Evolutionary conservation across 495 filamentous ascomycete species (phyloP).

Genomic region (Xylaria bambusicola): DNA sequence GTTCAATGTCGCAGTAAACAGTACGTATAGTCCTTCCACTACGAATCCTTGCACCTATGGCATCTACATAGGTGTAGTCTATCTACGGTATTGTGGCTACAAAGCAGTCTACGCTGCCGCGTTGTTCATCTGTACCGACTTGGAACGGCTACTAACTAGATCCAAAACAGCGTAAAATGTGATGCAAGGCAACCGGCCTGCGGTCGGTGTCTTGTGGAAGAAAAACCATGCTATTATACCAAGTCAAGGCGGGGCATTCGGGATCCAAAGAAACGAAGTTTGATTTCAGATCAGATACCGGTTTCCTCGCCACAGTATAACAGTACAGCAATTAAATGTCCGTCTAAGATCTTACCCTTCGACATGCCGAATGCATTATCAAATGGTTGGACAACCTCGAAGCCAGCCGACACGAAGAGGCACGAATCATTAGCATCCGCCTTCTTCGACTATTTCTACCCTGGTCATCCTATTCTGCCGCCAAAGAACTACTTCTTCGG

Average conservation of each 20-base stretch:
- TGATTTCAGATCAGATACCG: constrained; percentile 33
- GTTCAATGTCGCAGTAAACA: constrained; percentile 60
- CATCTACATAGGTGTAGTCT: neutral
- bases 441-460: constrained; percentile 62
- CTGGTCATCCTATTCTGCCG: constrained; percentile 59
- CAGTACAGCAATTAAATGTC: constrained; percentile 13
- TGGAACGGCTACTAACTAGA: neutral
- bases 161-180: constrained; percentile 50
- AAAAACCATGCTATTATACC: constrained; percentile 52
- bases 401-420: constrained; percentile 9
- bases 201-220: constrained; percentile 46
- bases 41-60: neutral
- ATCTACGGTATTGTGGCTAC: neutral
- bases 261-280: constrained; percentile 40
- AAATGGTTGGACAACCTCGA: constrained; percentile 4
- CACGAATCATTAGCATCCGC: constrained; percentile 37
- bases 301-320: constrained; percentile 16
- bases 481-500: constrained; percentile 46
- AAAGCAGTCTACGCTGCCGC: neutral
- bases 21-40: constrained; percentile 7
- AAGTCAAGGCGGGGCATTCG: constrained; percentile 57
- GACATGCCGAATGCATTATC: constrained; percentile 2
- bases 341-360: constrained; percentile 9
- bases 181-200: constrained; percentile 53
- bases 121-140: neutral